Evolutionary conservation across 2,329 filamentous ascomycete genomes (phyloP), one percentile per base, ranked within the genome.

Genomic region (Aureobasidium sp.): DNA sequence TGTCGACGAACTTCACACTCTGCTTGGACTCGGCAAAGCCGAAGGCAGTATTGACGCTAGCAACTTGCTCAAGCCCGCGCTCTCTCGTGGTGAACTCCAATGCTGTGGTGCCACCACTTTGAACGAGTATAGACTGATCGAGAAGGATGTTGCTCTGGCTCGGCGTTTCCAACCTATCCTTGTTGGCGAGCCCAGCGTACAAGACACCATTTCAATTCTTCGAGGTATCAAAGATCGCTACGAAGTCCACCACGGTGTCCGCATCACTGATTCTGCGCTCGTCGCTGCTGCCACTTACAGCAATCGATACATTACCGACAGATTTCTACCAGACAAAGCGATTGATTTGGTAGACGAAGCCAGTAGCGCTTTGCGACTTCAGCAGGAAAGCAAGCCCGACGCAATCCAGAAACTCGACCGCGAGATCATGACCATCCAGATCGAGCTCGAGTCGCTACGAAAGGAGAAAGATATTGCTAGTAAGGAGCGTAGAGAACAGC

Each of bases 331-430:
- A 0, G 94, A 99, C 75, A 97, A 97, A 74, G 94, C 94, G 2
- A 97, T 99, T 65, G 94, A 97, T 73, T 76, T 97, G 17, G 94
- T 99, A 74, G 94, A 97, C 67, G 94, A 97, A 76, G 94, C 94
- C 11, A 92, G 93, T 1, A 95, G 90, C 64, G 91, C 91, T 25
- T 79, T 97, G 11, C 86, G 95, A 48, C 77, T 97, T 36, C 93
- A 97, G 71, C 94, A 97, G 75, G 94, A 99, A 74, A 96, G 91
- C 68, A 97, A 97, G 69, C 94, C 94, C 0, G 94, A 97, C 68
- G 87, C 93, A 9, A 97, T 99, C 37, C 90, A 95, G 77, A 86
- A 88, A 56, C 84, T 97, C 1, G 93, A 97, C 70, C 89, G 95
- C 65, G 90, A 92, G 70, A 96, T 97, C 64, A 95, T 97, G 85